Percentiles rank a stretch among this genome's conserved stretches.
Conservation (phyloP, 768 basidiomycete species). For the Suillus subaureus region DNA sequence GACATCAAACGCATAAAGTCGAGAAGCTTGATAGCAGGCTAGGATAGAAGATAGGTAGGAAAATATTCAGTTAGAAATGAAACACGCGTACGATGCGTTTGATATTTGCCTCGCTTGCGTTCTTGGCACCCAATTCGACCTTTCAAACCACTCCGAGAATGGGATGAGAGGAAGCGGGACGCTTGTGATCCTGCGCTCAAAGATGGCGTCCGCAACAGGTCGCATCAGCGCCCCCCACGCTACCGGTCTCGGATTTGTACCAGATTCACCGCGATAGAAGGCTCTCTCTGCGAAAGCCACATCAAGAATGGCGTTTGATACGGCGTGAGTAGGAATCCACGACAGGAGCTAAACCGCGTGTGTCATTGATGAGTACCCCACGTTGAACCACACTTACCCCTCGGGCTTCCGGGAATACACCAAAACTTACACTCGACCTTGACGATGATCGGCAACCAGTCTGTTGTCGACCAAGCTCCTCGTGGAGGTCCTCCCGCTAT, state of each 20-base stretch:
- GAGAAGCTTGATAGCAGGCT: constrained; percentile 35
- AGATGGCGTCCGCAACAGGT: constrained; percentile 15
- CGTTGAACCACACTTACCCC: constrained; percentile 32
- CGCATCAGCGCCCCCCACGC: constrained; percentile 20
- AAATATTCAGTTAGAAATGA: constrained; percentile 23
- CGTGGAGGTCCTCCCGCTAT: not conserved
- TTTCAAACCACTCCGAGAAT: constrained; percentile 30
- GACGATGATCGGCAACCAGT: constrained; percentile 36
- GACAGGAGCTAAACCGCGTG: constrained; percentile 14
- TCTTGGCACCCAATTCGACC: constrained; percentile 16
- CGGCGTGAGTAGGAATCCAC: constrained; percentile 24
- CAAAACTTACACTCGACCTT: constrained; percentile 30
- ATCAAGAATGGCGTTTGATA: constrained; percentile 23
- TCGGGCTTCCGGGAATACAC: constrained; percentile 29
- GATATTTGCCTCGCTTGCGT: constrained; percentile 21
- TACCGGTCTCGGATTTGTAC: constrained; percentile 29
- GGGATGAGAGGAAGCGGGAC: constrained; percentile 28
- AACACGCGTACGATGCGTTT: constrained; percentile 25
- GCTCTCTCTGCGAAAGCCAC: constrained; percentile 12
- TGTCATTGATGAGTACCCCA: not conserved
- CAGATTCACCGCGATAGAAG: constrained; percentile 22
- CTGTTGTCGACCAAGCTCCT: constrained; percentile 34
- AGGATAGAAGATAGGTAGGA: constrained; percentile 25
- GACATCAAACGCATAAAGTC: constrained; percentile 27
- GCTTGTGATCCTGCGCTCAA: constrained; percentile 7